phyloP scores from a whole-genome alignment of 1,284 basidiomycete species.

The Fistulinella cinereoalba region DNA sequence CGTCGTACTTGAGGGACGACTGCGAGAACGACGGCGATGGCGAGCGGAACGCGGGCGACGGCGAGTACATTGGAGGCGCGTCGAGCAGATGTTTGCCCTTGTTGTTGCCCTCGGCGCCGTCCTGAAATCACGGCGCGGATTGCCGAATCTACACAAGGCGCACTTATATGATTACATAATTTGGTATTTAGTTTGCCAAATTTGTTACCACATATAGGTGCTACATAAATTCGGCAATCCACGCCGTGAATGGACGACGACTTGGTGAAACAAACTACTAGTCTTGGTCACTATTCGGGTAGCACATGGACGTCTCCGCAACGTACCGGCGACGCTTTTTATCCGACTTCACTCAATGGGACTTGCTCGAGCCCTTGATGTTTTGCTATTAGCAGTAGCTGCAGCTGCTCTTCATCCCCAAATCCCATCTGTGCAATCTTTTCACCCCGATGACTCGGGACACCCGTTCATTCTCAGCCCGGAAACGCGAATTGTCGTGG shows the following conservation, averaged over 20 bases:
- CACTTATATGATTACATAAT: too few relatives aligned
- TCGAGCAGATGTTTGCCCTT: constrained; percentile 18
- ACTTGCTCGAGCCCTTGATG: background rate
- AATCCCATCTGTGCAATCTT: constrained; percentile 28
- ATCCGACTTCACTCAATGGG: background rate
- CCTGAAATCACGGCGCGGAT: too few relatives aligned
- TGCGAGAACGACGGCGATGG: constrained; percentile 33
- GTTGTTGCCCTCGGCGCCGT: constrained; percentile 17
- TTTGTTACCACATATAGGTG: too few relatives aligned
- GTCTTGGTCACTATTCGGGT: too few relatives aligned
- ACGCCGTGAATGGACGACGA: too few relatives aligned
- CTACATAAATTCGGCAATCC: too few relatives aligned
- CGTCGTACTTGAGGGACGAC: constrained; percentile 26
- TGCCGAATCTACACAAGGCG: too few relatives aligned
- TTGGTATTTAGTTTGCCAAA: too few relatives aligned
- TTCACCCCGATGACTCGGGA: constrained; percentile 8
- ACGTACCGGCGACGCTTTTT: too few relatives aligned
- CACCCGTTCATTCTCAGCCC: constrained; percentile 14
- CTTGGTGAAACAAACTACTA: too few relatives aligned
- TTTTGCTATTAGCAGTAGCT: background rate
- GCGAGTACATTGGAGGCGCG: constrained; percentile 26
- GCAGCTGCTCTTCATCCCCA: constrained; percentile 17
- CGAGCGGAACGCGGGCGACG: constrained; percentile 26
- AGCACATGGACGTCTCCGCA: too few relatives aligned
- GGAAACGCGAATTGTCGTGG: constrained; percentile 25